phyloP scores from a whole-genome alignment of 2,329 filamentous ascomycete species.

The Monosporascus sp. region DNA sequence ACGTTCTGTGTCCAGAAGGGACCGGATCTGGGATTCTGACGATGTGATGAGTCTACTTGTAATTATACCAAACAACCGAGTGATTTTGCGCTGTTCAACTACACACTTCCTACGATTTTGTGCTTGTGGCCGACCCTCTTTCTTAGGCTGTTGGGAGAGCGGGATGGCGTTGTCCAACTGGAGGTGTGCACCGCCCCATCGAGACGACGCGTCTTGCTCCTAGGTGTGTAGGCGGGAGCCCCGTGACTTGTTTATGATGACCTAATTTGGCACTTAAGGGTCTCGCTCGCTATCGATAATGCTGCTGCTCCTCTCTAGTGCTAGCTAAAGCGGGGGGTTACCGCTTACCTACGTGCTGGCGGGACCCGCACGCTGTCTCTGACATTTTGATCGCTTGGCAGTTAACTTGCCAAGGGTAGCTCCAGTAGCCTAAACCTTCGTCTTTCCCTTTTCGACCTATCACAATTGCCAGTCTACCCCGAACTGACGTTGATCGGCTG shows the following conservation, averaged over 20 bases:
- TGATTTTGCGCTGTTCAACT: constrained; percentile 8
- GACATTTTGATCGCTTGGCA: no score
- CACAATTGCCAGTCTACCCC: no score
- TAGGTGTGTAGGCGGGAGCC: not conserved
- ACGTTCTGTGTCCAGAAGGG: constrained; percentile 5
- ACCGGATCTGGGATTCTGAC: constrained; percentile 19
- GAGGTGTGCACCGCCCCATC: not conserved
- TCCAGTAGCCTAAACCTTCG: no score
- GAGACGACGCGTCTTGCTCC: not conserved
- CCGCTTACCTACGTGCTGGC: no score
- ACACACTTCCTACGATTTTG: not conserved
- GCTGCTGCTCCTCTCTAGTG: no score
- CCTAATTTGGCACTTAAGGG: not conserved
- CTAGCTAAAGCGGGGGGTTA: no score
- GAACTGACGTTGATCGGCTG: no score
- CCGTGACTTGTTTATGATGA: not conserved
- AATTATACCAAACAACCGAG: constrained; percentile 29
- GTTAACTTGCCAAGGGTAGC: no score
- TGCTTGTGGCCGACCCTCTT: not conserved
- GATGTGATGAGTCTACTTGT: constrained; percentile 30
- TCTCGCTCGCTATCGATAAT: no score
- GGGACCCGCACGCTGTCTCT: no score
- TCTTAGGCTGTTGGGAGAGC: not conserved
- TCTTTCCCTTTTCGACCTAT: no score
- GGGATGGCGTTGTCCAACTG: not conserved